Percentiles rank a stretch among this genome's conserved stretches.
Conservation (phyloP, 2,329 filamentous ascomycete genomes). For the Arthrinium puccinioides region DNA sequence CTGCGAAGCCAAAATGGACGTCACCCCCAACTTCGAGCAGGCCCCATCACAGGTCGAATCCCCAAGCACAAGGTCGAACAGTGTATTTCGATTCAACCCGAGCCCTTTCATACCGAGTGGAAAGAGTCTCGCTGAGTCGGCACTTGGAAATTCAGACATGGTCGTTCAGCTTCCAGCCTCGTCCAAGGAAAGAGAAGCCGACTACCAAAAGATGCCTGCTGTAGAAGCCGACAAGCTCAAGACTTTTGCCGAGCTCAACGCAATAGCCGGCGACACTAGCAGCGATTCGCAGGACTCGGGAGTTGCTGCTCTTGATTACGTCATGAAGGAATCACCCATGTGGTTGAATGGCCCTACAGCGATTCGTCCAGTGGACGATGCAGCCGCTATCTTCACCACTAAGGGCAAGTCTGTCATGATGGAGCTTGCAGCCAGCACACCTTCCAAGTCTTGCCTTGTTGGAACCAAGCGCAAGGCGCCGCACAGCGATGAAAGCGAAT, state of each 20-base stretch:
- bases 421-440: neutral
- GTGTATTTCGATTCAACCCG: too few species aligned
- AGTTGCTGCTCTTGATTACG: slow-evolving; percentile 12
- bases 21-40: slow-evolving; percentile 4
- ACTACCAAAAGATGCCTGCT: slow-evolving; percentile 2
- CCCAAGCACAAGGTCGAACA: slow-evolving; percentile 1
- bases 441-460: neutral
- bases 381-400: neutral
- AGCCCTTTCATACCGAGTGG: too few species aligned
- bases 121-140: too few species aligned
- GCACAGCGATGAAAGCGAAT: too few species aligned
- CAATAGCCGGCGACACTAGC: too few species aligned
- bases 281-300: slow-evolving; percentile 7
- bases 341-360: slow-evolving; percentile 13
- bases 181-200: neutral
- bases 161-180: slow-evolving; percentile 3
- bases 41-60: slow-evolving; percentile 5
- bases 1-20: slow-evolving; percentile 2
- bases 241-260: neutral
- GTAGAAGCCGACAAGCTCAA: slow-evolving; percentile 3
- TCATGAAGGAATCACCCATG: slow-evolving; percentile 12
- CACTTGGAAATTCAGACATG: neutral
- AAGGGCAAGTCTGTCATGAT: neutral
- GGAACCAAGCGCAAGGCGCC: too few species aligned
- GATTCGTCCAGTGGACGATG: neutral